Evolutionary conservation across 176 grass and related monocot genomes (phyloP).

Genomic region (Puya raimondii): DNA sequence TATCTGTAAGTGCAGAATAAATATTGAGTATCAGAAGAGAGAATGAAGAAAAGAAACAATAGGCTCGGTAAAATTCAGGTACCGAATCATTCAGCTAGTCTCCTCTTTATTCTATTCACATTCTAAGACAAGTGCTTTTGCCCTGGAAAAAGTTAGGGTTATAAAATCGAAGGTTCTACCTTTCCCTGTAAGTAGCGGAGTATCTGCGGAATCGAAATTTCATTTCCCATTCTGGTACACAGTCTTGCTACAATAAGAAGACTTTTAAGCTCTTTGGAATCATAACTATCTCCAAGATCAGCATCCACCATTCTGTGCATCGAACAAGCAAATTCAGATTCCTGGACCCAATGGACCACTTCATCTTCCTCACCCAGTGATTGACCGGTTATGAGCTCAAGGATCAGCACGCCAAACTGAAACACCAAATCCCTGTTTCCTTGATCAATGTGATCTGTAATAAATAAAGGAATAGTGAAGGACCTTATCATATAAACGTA

Average conservation of each 20-base stretch:
- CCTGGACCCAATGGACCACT: slow-evolving; percentile 77
- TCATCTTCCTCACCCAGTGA: slow-evolving; percentile 60
- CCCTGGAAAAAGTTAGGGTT: slow-evolving; percentile 2
- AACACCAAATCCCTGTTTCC: slow-evolving; percentile 47
- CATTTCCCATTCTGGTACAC: slow-evolving; percentile 49
- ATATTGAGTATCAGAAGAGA: background rate
- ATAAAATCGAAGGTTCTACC: slow-evolving; percentile 13
- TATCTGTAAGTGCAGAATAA: background rate
- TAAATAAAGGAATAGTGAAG: background rate
- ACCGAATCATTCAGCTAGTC: background rate
- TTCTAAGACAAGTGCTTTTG: slow-evolving; percentile 6
- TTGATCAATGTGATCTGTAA: slow-evolving; percentile 52
- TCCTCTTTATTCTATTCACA: slow-evolving; percentile 8
- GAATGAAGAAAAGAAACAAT: background rate
- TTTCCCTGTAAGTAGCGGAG: slow-evolving; percentile 70
- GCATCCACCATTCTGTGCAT: slow-evolving; percentile 86
- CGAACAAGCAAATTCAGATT: slow-evolving; percentile 49
- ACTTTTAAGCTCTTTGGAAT: slow-evolving; percentile 64
- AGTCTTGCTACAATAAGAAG: slow-evolving; percentile 71
- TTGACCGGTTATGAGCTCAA: slow-evolving; percentile 92
- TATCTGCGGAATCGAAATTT: slow-evolving; percentile 61
- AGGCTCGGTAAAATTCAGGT: too few species aligned
- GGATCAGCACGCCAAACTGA: slow-evolving; percentile 82
- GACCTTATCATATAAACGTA: background rate
- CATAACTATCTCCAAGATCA: slow-evolving; percentile 72